Base-by-base conservation (phyloP, 1,284 basidiomycete species). In the Cystobasidiaceae sp. region DNA sequence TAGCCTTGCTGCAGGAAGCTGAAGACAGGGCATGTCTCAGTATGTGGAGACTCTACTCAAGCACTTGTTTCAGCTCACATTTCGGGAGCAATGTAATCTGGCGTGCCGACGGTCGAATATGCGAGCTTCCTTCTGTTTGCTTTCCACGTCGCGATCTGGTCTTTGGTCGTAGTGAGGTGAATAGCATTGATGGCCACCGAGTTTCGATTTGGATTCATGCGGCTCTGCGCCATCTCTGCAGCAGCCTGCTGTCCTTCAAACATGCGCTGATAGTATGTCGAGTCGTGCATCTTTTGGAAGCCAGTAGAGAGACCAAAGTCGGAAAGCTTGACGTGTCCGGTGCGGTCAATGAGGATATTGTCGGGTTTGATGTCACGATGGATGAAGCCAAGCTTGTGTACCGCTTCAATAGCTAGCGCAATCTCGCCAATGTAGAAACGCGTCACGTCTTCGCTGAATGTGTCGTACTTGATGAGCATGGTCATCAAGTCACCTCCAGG, bases 401-500 rank as follows among this genome's bases (percentile, higher is more conserved):
- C 94, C 0, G 93, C 94, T 77, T 98, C 94, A 68, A 98, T 93
- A 21, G 94, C 94, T 33, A 98, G 82, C 61, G 97, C 92, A 77
- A 93, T 97, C 79, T 98, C 94, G 44, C 94, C 94, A 85, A 98
- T 97, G 79, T 98, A 98, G 80, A 98, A 98, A 63, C 96, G 86
- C 33, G 93, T 96, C 39, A 98, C 94, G 75, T 98, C 94, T 77
- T 98, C 94, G 8, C 90, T 92, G 79, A 98, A 98, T 0, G 94
- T 91, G 77, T 98, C 94, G 78, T 98, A 97, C 79, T 97, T 97
- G 87, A 98, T 98, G 70, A 98, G 82, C 94, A 97, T 98, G 37
- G 87, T 84, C 94, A 98, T 97, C 68, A 98, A 81, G 78, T 98
- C 94, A 23, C 94, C 94, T 48, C 94, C 94, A 30, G 94, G 93